Conservation (phyloP, 2,329 filamentous ascomycete species). For the Pseudofabraea citricarpa region DNA sequence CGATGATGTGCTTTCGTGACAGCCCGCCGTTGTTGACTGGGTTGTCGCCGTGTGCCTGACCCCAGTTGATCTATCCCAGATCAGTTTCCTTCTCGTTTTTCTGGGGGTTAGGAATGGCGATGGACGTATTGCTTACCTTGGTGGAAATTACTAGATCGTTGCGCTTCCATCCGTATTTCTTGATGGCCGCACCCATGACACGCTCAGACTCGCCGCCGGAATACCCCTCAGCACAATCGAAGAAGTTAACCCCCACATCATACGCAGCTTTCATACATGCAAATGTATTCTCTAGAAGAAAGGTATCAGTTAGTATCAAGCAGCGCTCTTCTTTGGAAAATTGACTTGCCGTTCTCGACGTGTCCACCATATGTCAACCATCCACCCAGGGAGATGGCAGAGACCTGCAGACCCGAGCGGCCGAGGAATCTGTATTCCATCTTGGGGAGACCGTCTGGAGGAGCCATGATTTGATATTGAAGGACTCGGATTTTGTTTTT, state of each 20-base stretch:
- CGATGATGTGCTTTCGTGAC: constrained; percentile 64
- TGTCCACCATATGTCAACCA: constrained; percentile 75
- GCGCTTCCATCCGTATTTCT: constrained; percentile 51
- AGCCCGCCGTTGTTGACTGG: constrained; percentile 63
- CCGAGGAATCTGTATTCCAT: constrained; percentile 73
- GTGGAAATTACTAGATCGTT: constrained; percentile 54
- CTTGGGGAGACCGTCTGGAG: constrained; percentile 36
- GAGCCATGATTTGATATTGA: constrained; percentile 17
- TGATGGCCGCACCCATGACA: constrained; percentile 51
- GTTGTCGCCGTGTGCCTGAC: constrained; percentile 53
- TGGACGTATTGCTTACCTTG: constrained; percentile 39
- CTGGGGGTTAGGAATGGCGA: not conserved
- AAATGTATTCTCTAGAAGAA: constrained; percentile 48
- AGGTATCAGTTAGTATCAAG: too few relatives aligned
- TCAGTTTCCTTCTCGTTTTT: not conserved
- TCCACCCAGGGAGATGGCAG: constrained; percentile 65
- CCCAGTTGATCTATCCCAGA: constrained; percentile 56
- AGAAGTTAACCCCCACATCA: constrained; percentile 52
- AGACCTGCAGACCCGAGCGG: constrained; percentile 68
- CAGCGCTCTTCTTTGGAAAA: too few relatives aligned
- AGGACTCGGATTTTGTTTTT: not conserved
- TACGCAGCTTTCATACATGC: constrained; percentile 57
- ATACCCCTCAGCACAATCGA: constrained; percentile 53
- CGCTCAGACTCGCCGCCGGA: constrained; percentile 46
- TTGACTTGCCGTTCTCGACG: constrained; percentile 56